phyloP scores from a whole-genome alignment of 345 rosid species.

The Gossypium ekmanianum region DNA sequence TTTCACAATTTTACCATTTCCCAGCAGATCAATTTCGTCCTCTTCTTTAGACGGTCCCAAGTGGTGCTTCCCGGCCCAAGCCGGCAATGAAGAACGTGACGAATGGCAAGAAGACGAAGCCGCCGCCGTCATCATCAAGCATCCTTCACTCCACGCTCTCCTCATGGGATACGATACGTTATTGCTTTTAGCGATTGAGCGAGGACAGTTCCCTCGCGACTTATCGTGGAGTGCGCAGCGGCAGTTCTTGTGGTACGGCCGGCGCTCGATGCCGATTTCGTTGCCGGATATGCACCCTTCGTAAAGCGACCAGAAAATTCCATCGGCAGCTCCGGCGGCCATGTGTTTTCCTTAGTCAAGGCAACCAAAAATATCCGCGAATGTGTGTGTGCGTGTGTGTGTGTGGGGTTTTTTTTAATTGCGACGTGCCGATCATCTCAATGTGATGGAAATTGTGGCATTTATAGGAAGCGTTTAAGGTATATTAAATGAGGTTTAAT shows the following conservation, averaged over 20 bases:
- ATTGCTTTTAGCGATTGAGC: slow-evolving; percentile 20
- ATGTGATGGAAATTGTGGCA: slow-evolving; percentile 7
- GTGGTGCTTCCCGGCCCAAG: neutral
- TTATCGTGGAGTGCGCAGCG: slow-evolving; percentile 51
- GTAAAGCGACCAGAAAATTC: slow-evolving; percentile 43
- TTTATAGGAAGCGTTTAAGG: slow-evolving; percentile 3
- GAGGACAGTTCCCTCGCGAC: slow-evolving; percentile 25
- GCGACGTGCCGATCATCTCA: neutral
- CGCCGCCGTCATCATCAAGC: slow-evolving; percentile 32
- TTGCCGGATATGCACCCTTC: slow-evolving; percentile 53
- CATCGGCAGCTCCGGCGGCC: slow-evolving; percentile 51
- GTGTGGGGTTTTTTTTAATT: too few species aligned
- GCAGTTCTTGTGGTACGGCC: slow-evolving; percentile 67
- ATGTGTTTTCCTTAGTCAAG: slow-evolving; percentile 17
- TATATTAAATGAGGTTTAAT: neutral
- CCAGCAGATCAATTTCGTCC: neutral
- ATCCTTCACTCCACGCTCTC: slow-evolving; percentile 69
- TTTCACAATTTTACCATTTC: neutral
- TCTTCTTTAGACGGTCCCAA: neutral
- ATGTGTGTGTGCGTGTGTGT: too few species aligned
- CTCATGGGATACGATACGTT: slow-evolving; percentile 50
- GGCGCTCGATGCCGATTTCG: slow-evolving; percentile 42
- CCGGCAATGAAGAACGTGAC: slow-evolving; percentile 44
- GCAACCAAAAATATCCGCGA: neutral
- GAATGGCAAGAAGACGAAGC: slow-evolving; percentile 31